Base-by-base conservation (phyloP, 768 basidiomycete species). In the Paxillus ammoniavirescens region DNA sequence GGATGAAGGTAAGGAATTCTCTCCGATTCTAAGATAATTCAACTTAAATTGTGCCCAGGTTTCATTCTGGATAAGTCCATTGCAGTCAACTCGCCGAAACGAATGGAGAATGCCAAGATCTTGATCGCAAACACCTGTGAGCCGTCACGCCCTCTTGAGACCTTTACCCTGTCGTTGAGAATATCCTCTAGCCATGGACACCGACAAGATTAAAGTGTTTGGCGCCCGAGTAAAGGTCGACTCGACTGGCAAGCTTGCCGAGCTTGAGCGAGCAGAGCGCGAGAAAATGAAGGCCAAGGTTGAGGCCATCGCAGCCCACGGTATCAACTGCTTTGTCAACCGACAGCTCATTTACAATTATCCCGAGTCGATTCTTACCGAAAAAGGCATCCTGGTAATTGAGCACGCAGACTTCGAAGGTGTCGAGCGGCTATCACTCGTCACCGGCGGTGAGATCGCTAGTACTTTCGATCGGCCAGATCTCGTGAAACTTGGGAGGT, bases 271-370 rank as follows among this genome's bases (percentile, higher is more conserved):
- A 10, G 97, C 97, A 6, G 97, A 98, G 73, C 80, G 86, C 64
- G 97, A 98, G 77, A 98, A 99, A 81, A 99, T 99, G 97, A 97
- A 96, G 75, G 87, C 84, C 55, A 99, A 98, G 76, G 95, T 99
- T 6, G 91, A 93, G 43, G 84, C 87, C 13, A 98, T 99, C 63
- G 93, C 94, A 5, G 72, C 89, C 0, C 94, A 97, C 61, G 96
- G 96, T 49, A 92, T 98, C 77, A 98, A 93, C 65, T 88, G 86
- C 72, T 98, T 99, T 70, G 93, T 98, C 58, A 99, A 99, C 75
- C 84, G 97, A 47, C 97, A 99, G 68, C 81, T 99, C 42, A 92
- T 99, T 74, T 99, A 98, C 84, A 98, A 99, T 80, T 98, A 98
- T 69, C 97, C 97, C 41, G 97, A 99, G 71, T 91, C 89, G 1